A percentile compares a stretch with the other conserved stretches of the same genome.
phyloP scores from a whole-genome alignment of 257 asterid genomes.

The Henckelia pumila region DNA sequence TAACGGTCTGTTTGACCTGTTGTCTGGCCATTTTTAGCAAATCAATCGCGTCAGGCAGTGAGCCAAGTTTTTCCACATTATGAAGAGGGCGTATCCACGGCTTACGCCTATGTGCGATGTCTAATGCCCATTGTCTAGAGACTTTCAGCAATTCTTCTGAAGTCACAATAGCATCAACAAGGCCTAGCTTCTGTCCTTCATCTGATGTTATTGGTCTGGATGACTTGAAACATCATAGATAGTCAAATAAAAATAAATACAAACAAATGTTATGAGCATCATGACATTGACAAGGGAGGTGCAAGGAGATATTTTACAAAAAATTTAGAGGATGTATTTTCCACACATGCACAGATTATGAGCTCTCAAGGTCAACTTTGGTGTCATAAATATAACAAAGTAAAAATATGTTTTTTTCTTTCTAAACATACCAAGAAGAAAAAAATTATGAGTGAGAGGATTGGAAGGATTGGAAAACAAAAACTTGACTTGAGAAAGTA shows the following conservation, averaged over 20 bases:
- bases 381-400: not conserved
- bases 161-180: slow-evolving; percentile 77
- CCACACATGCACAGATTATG: not conserved
- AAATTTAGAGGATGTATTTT: not conserved
- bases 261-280: slow-evolving; percentile 11
- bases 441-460: too few relatives aligned
- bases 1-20: slow-evolving; percentile 62
- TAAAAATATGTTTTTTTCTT: not conserved
- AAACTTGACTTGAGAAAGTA: not conserved
- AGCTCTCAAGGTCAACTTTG: not conserved
- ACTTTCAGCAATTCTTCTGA: slow-evolving; percentile 68
- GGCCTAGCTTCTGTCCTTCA: slow-evolving; percentile 87
- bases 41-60: slow-evolving; percentile 65
- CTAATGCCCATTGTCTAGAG: slow-evolving; percentile 83
- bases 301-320: not conserved
- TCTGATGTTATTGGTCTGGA: slow-evolving; percentile 77
- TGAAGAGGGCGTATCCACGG: slow-evolving; percentile 95
- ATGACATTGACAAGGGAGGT: slow-evolving; percentile 8
- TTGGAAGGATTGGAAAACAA: not conserved
- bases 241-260: slow-evolving; percentile 8
- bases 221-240: slow-evolving; percentile 43
- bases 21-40: slow-evolving; percentile 61
- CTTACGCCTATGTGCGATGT: slow-evolving; percentile 62
- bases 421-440: too few relatives aligned
- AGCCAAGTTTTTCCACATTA: slow-evolving; percentile 68